Percentiles rank a stretch among this genome's conserved stretches.
phyloP scores from a whole-genome alignment of 371 early-diverging fungal genomes.

The Mortierella sp. region DNA sequence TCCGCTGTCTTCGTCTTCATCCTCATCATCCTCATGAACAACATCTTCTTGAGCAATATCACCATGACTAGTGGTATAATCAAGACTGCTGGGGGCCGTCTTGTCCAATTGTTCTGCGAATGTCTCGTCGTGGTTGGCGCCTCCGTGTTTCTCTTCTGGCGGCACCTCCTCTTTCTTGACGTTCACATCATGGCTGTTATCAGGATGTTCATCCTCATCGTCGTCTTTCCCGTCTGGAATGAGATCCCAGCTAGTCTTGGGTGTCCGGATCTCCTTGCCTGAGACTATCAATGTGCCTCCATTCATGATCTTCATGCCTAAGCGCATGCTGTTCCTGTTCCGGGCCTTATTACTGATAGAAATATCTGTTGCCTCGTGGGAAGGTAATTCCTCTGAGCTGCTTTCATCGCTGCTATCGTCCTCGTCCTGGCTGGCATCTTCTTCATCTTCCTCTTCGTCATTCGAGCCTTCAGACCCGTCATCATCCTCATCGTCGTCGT shows the following conservation, averaged over 20 bases:
- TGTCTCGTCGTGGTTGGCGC: no score
- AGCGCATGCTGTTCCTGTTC: constrained; percentile 9
- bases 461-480: background rate
- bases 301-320: constrained; percentile 5
- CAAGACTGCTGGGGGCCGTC: no score
- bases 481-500: constrained; percentile 12
- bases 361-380: background rate
- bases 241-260: constrained; percentile 15
- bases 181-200: background rate
- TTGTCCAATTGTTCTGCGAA: no score
- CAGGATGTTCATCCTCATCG: constrained; percentile 1
- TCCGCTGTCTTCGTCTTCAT: constrained; percentile 13
- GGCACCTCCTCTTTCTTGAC: no score
- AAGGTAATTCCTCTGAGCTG: constrained; percentile 2
- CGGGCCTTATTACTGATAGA: constrained; percentile 3
- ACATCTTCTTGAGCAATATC: no score
- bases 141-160: no score
- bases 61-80: no score
- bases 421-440: constrained; percentile 2
- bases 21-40: constrained; percentile 20
- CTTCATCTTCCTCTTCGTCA: constrained; percentile 2
- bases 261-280: constrained; percentile 5
- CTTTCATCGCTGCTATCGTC: constrained; percentile 4
- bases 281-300: constrained; percentile 2
- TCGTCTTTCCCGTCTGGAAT: background rate